phyloP scores from a whole-genome alignment of 1,139 yeast genomes.

The Candida sanyaensis region DNA sequence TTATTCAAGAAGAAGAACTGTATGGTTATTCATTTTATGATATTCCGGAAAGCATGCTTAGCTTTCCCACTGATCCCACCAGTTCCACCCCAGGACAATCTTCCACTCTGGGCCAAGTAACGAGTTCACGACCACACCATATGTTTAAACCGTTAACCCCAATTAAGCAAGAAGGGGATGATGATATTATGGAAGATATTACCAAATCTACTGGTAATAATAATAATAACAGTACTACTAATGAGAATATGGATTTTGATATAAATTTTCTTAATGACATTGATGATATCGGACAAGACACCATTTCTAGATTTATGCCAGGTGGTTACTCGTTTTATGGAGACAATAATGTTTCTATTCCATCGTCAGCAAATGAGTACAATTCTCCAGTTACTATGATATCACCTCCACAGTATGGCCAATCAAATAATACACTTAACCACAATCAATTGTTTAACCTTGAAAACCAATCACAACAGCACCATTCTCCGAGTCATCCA shows the following conservation, averaged over 20 bases:
- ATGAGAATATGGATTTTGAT: conserved; percentile 24
- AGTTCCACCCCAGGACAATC: neutral
- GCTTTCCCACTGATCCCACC: conserved; percentile 11
- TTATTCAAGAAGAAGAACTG: conserved; percentile 16
- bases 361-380: conserved; percentile 40
- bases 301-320: conserved; percentile 50
- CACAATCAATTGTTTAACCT: conserved; percentile 29
- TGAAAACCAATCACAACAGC: conserved; percentile 13
- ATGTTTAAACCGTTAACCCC: conserved; percentile 31
- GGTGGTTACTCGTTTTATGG: conserved; percentile 64
- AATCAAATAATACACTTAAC: conserved; percentile 14
- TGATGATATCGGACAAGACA: conserved; percentile 46
- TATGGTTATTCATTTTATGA: conserved; percentile 51
- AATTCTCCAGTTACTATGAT: conserved; percentile 43
- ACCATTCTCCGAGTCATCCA: conserved; percentile 9
- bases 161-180: conserved; percentile 41
- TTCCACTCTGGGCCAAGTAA: neutral
- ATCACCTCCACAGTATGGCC: conserved; percentile 24
- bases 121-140: conserved; percentile 7
- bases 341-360: conserved; percentile 40
- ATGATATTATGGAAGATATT: conserved; percentile 15
- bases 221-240: neutral
- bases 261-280: conserved; percentile 43
- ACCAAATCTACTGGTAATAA: neutral
- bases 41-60: conserved; percentile 37